Evolutionary conservation across 176 grass and related monocot species (phyloP).

Genomic region (Triticum turgidum): DNA sequence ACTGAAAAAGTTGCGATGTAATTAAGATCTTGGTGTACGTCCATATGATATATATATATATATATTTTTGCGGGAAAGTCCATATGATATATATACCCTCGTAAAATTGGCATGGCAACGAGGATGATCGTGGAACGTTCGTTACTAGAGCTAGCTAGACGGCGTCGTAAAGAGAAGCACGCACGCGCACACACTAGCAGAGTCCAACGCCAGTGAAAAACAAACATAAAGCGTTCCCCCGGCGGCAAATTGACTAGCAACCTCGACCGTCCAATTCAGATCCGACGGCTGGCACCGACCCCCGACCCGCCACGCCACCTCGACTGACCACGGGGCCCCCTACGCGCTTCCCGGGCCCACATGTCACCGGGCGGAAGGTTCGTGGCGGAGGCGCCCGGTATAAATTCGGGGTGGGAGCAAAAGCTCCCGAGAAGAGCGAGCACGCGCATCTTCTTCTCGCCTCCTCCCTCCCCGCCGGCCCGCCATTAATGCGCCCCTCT

Average conservation of each 20-base stretch:
- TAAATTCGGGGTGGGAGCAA: not conserved
- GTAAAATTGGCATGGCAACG: too few species aligned
- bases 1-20: too few species aligned
- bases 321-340: not conserved
- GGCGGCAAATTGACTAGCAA: not conserved
- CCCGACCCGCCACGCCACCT: not conserved
- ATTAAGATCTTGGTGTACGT: too few species aligned
- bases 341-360: not conserved
- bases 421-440: not conserved
- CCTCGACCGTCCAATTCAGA: rapidly evolving
- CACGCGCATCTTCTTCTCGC: not conserved
- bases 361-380: not conserved
- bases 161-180: not conserved
- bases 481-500: slow-evolving; percentile 15
- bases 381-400: not conserved
- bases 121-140: too few species aligned
- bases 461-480: not conserved
- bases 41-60: too few species aligned
- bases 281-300: not conserved
- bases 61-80: too few species aligned
- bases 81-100: too few species aligned
- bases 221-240: not conserved
- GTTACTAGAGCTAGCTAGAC: too few species aligned
- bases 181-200: not conserved
- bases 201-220: not conserved